Evolutionary conservation across 2,329 filamentous ascomycete species (phyloP).

Genomic region (Talaromyces piceae): DNA sequence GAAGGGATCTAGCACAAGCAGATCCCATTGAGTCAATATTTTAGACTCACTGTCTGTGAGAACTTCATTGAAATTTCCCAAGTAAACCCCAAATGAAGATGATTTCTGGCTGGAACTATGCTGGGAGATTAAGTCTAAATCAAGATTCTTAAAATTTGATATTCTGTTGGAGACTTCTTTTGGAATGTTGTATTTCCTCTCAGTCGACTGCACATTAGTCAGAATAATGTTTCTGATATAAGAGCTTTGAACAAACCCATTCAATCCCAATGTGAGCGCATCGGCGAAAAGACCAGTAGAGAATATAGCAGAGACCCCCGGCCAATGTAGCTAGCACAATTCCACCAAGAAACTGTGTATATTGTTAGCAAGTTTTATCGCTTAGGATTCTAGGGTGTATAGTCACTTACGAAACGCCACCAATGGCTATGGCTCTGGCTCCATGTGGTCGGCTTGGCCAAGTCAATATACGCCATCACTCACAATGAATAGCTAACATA

Average conservation of each 20-base stretch:
- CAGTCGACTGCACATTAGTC: conserved; percentile 17
- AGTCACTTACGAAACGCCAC: conserved; percentile 40
- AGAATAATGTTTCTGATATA: not conserved
- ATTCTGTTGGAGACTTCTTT: conserved; percentile 18
- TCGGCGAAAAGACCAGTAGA: conserved; percentile 20
- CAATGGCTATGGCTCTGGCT: conserved; percentile 29
- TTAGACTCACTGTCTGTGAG: conserved; percentile 24
- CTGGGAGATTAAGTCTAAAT: conserved; percentile 16
- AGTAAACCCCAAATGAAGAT: conserved; percentile 36
- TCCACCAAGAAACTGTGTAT: conserved; percentile 27
- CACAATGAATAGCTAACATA: not conserved
- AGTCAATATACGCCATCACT: conserved; percentile 23
- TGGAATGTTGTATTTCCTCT: conserved; percentile 18
- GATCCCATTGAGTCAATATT: conserved; percentile 37
- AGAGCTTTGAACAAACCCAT: conserved; percentile 1
- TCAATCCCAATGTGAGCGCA: conserved; percentile 24
- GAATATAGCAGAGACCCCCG: conserved; percentile 22
- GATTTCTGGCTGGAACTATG: conserved; percentile 18
- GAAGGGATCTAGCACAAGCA: conserved; percentile 39
- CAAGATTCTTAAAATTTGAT: conserved; percentile 15
- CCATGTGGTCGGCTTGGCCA: conserved; percentile 27
- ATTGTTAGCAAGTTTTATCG: conserved; percentile 9
- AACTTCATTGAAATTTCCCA: conserved; percentile 31
- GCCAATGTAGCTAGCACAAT: conserved; percentile 24
- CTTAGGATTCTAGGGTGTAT: no score